Evolutionary conservation across 495 filamentous ascomycete species (phyloP), one percentile per base, ranked within the genome.

Genomic region (Hypomontagnella submonticulosa): DNA sequence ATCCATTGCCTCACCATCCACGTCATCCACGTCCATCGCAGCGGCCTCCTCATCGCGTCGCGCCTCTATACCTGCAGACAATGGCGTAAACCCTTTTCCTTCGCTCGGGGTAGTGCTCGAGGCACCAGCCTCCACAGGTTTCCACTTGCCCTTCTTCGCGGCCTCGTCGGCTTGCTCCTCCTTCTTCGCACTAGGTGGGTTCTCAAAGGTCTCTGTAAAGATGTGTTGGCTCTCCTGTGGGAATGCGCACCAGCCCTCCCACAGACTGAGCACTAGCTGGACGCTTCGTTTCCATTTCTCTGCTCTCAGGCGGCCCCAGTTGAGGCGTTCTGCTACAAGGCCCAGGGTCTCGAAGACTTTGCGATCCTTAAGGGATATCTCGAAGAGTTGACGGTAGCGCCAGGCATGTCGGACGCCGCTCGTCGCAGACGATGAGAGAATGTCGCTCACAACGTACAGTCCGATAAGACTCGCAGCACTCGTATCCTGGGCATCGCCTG

Each of bases 221-320:
- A 86, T 79, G 62, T 91, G 88, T 59, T 93, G 90, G 32, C 85
- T 87, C 16, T 87, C 84, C 40, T 89, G 84, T 1, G 89, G 87
- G 69, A 99, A 99, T 7, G 93, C 89, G 67, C 88, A 91, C 91
- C 91, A 94, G 1, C 87, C 88, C 76, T 97, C 92, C 95, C 95
- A 99, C 42, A 93, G 73, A 13, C 84, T 82, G 7, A 99, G 73
- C 12, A 97, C 83, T 8, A 84, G 76, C 1, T 85, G 85, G 5
- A 99, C 86, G 59, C 89, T 92, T 15, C 92, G 83, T 73, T 92
- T 92, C 89, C 92, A 99, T 73, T 97, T 96, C 67, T 97, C 92
- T 11, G 90, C 88, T 40, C 89, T 86, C 38, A 98, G 77, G 4
- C 90, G 84, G 5, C 94, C 94, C 93, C 93, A 97, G 16, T 83